Conservation (phyloP, 2,329 filamentous ascomycete species). For the Thermomyces lanuginosus region DNA sequence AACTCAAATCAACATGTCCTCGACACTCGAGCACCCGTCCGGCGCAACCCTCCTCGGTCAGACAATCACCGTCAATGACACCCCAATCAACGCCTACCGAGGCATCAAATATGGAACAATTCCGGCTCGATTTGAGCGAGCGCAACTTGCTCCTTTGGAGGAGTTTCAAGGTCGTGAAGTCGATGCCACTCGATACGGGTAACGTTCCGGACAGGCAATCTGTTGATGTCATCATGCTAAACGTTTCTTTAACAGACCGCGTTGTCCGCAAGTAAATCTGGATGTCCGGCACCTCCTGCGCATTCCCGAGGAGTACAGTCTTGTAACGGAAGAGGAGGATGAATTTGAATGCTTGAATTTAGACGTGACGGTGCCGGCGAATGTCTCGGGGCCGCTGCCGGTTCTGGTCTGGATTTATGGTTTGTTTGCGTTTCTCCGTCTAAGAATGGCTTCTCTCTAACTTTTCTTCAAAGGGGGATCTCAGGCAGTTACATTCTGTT, state of each 20-base stretch:
- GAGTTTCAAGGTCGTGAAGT: constrained; percentile 14
- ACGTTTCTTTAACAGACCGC: constrained; percentile 17
- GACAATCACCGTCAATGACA: constrained; percentile 6
- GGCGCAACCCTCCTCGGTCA: constrained; percentile 16
- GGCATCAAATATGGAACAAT: constrained; percentile 19
- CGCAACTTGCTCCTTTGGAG: constrained; percentile 9
- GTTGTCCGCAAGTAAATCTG: constrained; percentile 26
- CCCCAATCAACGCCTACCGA: constrained; percentile 13
- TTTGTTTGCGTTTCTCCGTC: constrained; percentile 1
- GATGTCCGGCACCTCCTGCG: constrained; percentile 31
- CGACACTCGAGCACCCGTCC: no score
- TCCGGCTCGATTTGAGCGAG: constrained; percentile 16
- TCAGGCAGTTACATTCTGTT: constrained; percentile 31
- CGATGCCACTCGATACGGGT: constrained; percentile 21
- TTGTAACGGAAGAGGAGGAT: constrained; percentile 20
- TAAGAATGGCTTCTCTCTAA: not conserved
- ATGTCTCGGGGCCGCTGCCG: constrained; percentile 12
- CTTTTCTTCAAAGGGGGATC: constrained; percentile 19
- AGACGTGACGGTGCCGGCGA: constrained; percentile 21
- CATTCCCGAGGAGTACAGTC: constrained; percentile 20
- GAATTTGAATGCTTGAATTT: constrained; percentile 31
- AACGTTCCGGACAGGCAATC: not conserved
- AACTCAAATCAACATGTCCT: no score
- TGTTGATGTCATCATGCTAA: constrained; percentile 5
- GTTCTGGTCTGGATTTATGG: constrained; percentile 34